A percentile compares a stretch with the other conserved stretches of the same genome.
These are phyloP conservation scores for Scheffersomyces illinoinensis DNA, from an alignment of 1,139 yeast species.

Conservation along the genomic window DNA sequence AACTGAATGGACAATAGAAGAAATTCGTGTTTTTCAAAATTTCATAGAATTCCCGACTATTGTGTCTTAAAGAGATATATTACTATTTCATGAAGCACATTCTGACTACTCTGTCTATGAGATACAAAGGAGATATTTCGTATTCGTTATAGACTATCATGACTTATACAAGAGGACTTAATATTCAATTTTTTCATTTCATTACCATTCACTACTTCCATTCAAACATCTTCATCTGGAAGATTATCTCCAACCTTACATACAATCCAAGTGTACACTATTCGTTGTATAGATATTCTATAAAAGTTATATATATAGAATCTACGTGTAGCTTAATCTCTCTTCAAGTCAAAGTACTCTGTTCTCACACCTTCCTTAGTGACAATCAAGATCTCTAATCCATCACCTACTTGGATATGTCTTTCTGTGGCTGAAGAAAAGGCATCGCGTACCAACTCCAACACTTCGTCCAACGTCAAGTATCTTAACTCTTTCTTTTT, in stretches of 20 bases:
- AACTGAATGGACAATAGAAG: background rate
- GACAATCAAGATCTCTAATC: constrained; percentile 83
- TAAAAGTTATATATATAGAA: background rate
- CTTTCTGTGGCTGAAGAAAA: constrained; percentile 96
- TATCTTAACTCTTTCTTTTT: constrained; percentile 61
- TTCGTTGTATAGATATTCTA: background rate
- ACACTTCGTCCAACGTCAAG: constrained; percentile 78
- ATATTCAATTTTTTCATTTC: background rate
- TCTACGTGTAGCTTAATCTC: constrained; percentile 52
- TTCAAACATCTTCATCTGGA: background rate
- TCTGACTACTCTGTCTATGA: background rate
- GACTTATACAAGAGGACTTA: background rate
- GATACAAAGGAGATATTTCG: background rate
- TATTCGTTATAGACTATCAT: background rate
- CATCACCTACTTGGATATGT: constrained; percentile 98
- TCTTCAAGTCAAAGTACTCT: constrained; percentile 83
- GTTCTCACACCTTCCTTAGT: constrained; percentile 90
- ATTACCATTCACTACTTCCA: background rate
- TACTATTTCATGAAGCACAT: too few relatives aligned
- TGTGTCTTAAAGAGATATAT: background rate
- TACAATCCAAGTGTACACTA: background rate
- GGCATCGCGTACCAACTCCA: constrained; percentile 87
- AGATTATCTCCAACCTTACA: background rate
- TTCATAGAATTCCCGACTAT: background rate
- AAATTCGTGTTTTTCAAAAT: background rate